These are phyloP conservation scores for Terfezia boudieri DNA, from an alignment of 495 filamentous ascomycete genomes.

Conservation along the genomic window DNA sequence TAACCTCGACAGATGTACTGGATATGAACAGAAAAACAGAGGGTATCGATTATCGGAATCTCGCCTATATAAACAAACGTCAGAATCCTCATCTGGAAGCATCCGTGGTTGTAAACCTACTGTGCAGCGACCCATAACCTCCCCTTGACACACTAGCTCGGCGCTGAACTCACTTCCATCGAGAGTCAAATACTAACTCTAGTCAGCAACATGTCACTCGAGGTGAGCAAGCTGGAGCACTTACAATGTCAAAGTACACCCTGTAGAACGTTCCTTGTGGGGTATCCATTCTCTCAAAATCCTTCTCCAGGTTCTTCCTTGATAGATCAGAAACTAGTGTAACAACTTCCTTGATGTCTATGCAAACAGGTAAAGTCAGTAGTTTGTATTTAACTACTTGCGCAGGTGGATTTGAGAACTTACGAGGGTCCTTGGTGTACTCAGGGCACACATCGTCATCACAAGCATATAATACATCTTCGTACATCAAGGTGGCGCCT, in stretches of 20 bases:
- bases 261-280: constrained; percentile 97
- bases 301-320: constrained; percentile 94
- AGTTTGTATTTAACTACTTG: background rate
- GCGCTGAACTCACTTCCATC: constrained; percentile 96
- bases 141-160: constrained; percentile 92
- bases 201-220: constrained; percentile 38
- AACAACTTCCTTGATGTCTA: constrained; percentile 98
- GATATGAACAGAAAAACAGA: background rate
- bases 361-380: constrained; percentile 1
- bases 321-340: constrained; percentile 92
- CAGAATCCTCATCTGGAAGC: background rate
- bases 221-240: background rate
- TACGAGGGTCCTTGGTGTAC: constrained; percentile 98
- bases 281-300: constrained; percentile 98
- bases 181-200: constrained; percentile 52
- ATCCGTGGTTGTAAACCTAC: constrained; percentile 39
- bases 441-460: constrained; percentile 96
- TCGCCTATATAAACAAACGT: background rate
- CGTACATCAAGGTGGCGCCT: constrained; percentile 95
- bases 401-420: constrained; percentile 23
- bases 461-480: constrained; percentile 94
- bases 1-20: background rate
- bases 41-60: background rate
- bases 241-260: constrained; percentile 40
- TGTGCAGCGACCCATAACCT: constrained; percentile 93